Conservation (phyloP, 345 rosid species). For the Carallia brachiata region DNA sequence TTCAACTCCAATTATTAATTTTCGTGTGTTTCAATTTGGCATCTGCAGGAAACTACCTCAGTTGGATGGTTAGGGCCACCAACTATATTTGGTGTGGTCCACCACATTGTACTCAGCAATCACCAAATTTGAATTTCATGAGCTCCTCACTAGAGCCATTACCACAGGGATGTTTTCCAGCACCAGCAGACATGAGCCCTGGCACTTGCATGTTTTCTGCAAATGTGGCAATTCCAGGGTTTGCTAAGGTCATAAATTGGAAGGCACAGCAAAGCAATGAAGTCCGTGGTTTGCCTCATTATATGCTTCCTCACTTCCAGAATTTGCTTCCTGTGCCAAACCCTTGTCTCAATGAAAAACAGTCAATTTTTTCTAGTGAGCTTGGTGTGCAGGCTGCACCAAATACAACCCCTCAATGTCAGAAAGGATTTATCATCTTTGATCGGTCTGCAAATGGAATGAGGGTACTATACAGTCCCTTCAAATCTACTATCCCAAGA, state of each 20-base stretch:
- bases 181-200: slow-evolving; percentile 26
- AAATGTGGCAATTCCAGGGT: slow-evolving; percentile 37
- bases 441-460: slow-evolving; percentile 24
- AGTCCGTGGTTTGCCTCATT: slow-evolving; percentile 40
- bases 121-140: slow-evolving; percentile 43
- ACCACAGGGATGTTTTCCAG: slow-evolving; percentile 46
- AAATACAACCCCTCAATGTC: slow-evolving; percentile 26
- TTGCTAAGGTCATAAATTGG: slow-evolving; percentile 32
- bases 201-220: slow-evolving; percentile 28
- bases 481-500: slow-evolving; percentile 24
- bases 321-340: slow-evolving; percentile 31
- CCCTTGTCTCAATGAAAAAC: slow-evolving; percentile 34
- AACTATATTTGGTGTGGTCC: slow-evolving; percentile 19
- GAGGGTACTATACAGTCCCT: slow-evolving; percentile 37
- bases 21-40: background rate
- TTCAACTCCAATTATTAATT: slow-evolving; percentile 1
- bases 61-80: slow-evolving; percentile 40
- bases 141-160: slow-evolving; percentile 42
- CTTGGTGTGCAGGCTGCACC: slow-evolving; percentile 26
- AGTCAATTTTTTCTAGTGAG: slow-evolving; percentile 27
- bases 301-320: slow-evolving; percentile 35
- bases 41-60: slow-evolving; percentile 32
- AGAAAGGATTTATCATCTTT: slow-evolving; percentile 12
- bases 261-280: slow-evolving; percentile 39
- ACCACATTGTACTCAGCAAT: slow-evolving; percentile 36